Percentiles rank a stretch among this genome's conserved stretches.
Evolutionary conservation across 176 grass and related monocot genomes (phyloP).

Genomic region (Oropetium thomaeum): DNA sequence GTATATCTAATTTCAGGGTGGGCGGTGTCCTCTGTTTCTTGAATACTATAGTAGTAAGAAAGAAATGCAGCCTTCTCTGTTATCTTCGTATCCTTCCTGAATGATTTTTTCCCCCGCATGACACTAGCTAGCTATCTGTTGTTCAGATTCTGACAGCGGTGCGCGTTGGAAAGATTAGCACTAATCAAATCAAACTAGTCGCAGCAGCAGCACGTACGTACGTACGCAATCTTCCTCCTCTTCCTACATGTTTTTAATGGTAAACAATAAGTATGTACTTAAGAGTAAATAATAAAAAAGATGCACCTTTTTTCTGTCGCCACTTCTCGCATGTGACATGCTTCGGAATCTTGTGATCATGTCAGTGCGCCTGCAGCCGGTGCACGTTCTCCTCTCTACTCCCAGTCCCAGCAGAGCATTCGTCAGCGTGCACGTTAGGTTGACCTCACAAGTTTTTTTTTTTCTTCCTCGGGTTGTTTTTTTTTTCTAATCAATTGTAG

Average conservation of each 20-base stretch:
- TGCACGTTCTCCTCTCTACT: conserved; percentile 6
- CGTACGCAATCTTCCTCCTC: not conserved
- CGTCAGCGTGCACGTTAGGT: conserved; percentile 19
- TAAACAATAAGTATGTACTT: too few species aligned
- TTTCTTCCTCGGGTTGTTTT: not conserved
- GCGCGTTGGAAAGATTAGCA: too few species aligned
- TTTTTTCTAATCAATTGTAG: not conserved
- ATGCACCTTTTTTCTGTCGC: not conserved
- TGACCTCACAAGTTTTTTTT: conserved; percentile 10
- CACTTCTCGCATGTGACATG: conserved; percentile 21
- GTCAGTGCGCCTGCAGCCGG: conserved; percentile 15
- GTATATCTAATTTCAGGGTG: too few species aligned
- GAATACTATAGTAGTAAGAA: too few species aligned
- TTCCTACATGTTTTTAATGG: too few species aligned
- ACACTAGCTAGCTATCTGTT: too few species aligned
- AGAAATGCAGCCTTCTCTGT: too few species aligned
- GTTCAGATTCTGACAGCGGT: not conserved
- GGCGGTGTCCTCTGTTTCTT: too few species aligned
- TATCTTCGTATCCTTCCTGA: not conserved
- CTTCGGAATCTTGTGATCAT: conserved; percentile 3
- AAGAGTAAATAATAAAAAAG: not conserved
- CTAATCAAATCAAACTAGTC: not conserved
- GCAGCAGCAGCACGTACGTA: not conserved
- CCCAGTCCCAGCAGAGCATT: too few species aligned
- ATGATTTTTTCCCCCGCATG: not conserved